phyloP scores from a whole-genome alignment of 2,329 filamentous ascomycete species.

The Fusarium luffae region DNA sequence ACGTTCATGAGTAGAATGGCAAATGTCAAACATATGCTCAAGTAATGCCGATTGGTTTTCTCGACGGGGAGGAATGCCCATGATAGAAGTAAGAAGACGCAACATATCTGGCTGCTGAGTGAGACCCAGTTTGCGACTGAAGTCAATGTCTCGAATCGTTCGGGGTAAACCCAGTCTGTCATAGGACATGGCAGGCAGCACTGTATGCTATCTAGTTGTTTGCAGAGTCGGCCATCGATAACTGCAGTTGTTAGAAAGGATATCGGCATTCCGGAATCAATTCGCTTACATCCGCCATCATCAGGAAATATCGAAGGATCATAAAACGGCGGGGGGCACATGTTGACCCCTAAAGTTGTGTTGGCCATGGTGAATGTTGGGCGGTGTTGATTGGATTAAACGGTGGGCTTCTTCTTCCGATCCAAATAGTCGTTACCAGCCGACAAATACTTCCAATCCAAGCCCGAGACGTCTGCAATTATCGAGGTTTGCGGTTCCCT shows the following conservation, averaged over 20 bases:
- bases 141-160: constrained; percentile 69
- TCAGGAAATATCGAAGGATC: constrained; percentile 69
- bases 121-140: constrained; percentile 84
- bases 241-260: constrained; percentile 55
- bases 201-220: constrained; percentile 59
- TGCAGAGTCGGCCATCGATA: constrained; percentile 65
- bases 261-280: neutral
- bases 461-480: constrained; percentile 2
- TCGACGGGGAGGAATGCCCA: constrained; percentile 85
- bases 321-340: constrained; percentile 77
- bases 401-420: constrained; percentile 20
- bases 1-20: constrained; percentile 84
- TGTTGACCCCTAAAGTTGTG: constrained; percentile 54
- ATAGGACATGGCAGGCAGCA: constrained; percentile 95
- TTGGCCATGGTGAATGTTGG: constrained; percentile 45
- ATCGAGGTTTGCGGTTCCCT: neutral
- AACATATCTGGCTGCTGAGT: constrained; percentile 76
- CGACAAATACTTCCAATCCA: neutral
- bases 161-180: constrained; percentile 78
- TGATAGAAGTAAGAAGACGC: constrained; percentile 80
- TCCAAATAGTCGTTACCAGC: neutral
- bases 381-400: neutral
- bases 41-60: constrained; percentile 90
- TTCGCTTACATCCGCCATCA: constrained; percentile 71
- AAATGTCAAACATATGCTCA: constrained; percentile 86